phyloP scores from a whole-genome alignment of 1,139 yeast species.

The Taphrina wiesneri region DNA sequence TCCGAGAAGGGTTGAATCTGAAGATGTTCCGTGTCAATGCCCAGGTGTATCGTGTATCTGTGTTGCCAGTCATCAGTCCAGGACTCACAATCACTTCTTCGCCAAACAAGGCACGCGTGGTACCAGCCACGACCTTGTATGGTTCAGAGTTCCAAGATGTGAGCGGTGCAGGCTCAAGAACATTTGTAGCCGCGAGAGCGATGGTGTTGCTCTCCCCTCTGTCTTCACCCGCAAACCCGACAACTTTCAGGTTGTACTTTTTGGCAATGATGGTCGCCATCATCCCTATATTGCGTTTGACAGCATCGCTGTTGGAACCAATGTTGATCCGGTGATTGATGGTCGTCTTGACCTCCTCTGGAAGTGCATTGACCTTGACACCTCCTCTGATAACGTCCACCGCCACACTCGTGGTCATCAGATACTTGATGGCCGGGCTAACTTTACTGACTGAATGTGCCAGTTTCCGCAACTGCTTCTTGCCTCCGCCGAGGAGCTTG shows the following conservation, averaged over 20 bases:
- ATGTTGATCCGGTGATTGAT: conserved; percentile 63
- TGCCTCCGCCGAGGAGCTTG: neutral
- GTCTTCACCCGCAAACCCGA: conserved; percentile 45
- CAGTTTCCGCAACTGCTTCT: neutral
- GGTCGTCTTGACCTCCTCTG: conserved; percentile 60
- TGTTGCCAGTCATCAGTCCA: conserved; percentile 71
- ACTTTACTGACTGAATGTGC: conserved; percentile 1
- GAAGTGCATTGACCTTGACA: conserved; percentile 69
- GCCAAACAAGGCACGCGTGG: conserved; percentile 59
- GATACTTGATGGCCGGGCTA: conserved; percentile 45
- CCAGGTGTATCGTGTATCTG: conserved; percentile 58
- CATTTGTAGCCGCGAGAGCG: conserved; percentile 34
- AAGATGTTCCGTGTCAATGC: conserved; percentile 65
- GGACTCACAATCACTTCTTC: conserved; percentile 63
- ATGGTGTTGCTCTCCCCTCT: conserved; percentile 37
- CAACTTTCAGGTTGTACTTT: conserved; percentile 53
- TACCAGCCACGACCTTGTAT: conserved; percentile 55
- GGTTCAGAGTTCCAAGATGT: conserved; percentile 52
- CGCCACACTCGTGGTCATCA: conserved; percentile 66
- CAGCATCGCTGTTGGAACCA: conserved; percentile 52
- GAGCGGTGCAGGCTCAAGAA: conserved; percentile 62
- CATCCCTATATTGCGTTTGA: conserved; percentile 49
- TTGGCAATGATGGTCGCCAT: conserved; percentile 51
- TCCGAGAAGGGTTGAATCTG: conserved; percentile 56
- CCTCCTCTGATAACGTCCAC: conserved; percentile 72